Base-by-base conservation (phyloP, 192 early-diverging fungal species). In the Jimgerdemannia lactiflua region DNA sequence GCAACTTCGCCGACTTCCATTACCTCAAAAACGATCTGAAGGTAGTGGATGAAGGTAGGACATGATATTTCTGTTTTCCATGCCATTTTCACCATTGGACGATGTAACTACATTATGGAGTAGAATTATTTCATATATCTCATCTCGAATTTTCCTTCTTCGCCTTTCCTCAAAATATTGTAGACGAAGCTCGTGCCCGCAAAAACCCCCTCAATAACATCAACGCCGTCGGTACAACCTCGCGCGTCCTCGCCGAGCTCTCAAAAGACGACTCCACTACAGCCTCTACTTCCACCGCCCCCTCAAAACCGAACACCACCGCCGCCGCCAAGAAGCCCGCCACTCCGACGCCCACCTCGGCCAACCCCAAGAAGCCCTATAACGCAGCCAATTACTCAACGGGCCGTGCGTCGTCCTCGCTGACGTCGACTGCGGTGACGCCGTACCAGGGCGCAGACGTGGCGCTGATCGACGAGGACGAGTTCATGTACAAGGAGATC, bases 401-500 rank as follows among this genome's bases (percentile, higher is more conserved):
- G 67, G 96, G 95, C 39, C 75, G 82, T 6, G 89, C 92, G 0
- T 89, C 96, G 19, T 89, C 89, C 2, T 92, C 95, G 3, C 90
- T 99, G 59, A 99, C 96, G 3, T 98, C 96, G 0, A 96, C 95
- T 0, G 88, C 94, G 0, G 83, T 95, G 43, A 85, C 86, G 4
- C 91, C 91, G 6, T 85, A 90, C 11, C 94, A 94, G 0, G 76
- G 80, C 9, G 93, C 94, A 73, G 91, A 93, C 72, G 78, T 87
- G 8, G 91, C 91, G 0, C 67, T 92, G 40, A 75, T 96, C 64
- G 85, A 87, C 41, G 91, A 95, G 69, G 95, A 96, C 68, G 96
- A 97, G 77, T 96, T 92, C 80, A 93, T 98, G 93, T 94, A 94
- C 77, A 88, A 87, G 42, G 82, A 90, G 29, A 92, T 99, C 77